Base-by-base conservation (phyloP, 371 early-diverging fungal genomes). In the Hamiltosporidium tvaerminnensis region DNA sequence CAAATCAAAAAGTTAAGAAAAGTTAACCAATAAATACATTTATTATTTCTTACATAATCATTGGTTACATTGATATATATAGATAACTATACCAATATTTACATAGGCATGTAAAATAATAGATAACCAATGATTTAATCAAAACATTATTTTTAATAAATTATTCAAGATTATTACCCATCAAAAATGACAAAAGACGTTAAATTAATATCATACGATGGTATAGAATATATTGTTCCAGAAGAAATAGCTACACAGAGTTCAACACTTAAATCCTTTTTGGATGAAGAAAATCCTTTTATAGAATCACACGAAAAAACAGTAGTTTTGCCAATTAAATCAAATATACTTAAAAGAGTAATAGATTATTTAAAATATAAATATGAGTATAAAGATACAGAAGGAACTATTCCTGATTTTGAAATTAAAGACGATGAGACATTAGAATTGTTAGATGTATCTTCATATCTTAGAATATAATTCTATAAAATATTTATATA, bases 381-480 rank as follows among this genome's bases (percentile, higher is more conserved):
- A 61, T 38, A 54, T 32, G 52, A 49, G 14, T 59, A 62, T 47
- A 52, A 53, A 39, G 48, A 37, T 10, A 63, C 53, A 9, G 50
- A 60, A n/a, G 54, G 38, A 33, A 55, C 60, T 38, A 55, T 66
- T 44, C 44, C 53, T 5, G 78, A 77, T 39, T 78, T 73, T 64
- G 62, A 63, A 50, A 65, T 78, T 36, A 33, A 55, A 35, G 75
- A 75, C 44, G 59, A 61, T 1, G 78, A 78, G 59, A 60, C 72
- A 2, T 34, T 70, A 36, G 75, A 78, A 37, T 53, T 78, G 23
- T 50, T 78, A 10, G 73, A 75, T 59, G 72, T 72, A 38, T 72
- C 75, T 39, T 53, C 65, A 31, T 78, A 75, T 65, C 55, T 78
- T 34, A 59, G 69, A 65, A 62, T 78, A 48, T 77, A 65, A 62